Evolutionary conservation across 805 yeast genomes (phyloP).

Genomic region (Candida suzukii): DNA sequence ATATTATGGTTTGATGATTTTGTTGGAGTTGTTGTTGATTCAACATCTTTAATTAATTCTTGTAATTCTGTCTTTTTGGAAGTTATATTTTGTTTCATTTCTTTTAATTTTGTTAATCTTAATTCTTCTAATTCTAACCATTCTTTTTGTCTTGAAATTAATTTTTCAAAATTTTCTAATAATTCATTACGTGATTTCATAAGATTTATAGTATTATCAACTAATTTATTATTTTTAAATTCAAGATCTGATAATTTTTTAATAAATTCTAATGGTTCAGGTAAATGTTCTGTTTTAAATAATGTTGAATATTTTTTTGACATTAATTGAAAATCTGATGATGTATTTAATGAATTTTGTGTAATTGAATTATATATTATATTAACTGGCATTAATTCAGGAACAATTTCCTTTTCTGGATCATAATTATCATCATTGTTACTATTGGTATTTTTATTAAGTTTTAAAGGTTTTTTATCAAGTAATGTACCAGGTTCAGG

Average conservation of each 20-base stretch:
- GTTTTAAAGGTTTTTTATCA: background rate
- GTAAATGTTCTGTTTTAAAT: conserved; percentile 23
- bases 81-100: conserved; percentile 10
- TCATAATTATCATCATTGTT: background rate
- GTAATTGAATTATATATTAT: conserved; percentile 16
- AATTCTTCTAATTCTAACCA: conserved; percentile 20
- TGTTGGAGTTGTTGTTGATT: background rate
- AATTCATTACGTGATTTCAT: conserved; percentile 15
- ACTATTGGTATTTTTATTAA: too few relatives aligned
- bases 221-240: conserved; percentile 7
- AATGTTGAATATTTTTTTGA: conserved; percentile 16
- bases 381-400: conserved; percentile 19
- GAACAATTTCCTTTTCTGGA: conserved; percentile 10
- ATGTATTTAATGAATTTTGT: conserved; percentile 12
- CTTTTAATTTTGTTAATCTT: conserved; percentile 12
- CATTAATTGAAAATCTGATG: conserved; percentile 12
- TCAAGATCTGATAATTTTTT: conserved; percentile 13
- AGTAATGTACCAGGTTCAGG: background rate
- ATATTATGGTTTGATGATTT: too few relatives aligned
- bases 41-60: conserved; percentile 10
- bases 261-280: conserved; percentile 23
- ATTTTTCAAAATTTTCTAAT: conserved; percentile 17
- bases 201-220: conserved; percentile 8
- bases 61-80: conserved; percentile 19
- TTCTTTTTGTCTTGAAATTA: conserved; percentile 23